Evolutionary conservation across 495 filamentous ascomycete species (phyloP).

Genomic region (Daldinia vernicosa): DNA sequence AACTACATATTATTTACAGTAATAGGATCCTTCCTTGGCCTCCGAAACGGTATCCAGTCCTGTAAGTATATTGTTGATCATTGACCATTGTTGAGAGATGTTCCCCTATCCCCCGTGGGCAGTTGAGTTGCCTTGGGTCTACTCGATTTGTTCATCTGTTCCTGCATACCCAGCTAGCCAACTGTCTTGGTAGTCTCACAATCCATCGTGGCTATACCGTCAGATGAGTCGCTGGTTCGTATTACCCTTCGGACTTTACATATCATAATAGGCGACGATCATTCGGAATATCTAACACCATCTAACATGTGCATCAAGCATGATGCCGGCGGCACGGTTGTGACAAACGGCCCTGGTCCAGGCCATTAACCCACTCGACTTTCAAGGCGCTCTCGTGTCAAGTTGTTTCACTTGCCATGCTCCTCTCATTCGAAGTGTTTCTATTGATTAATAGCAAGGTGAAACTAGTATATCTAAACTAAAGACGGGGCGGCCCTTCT

Average conservation of each 20-base stretch:
- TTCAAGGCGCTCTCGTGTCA: background rate
- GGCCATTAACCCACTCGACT: background rate
- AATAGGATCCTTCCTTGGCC: slow-evolving; percentile 25
- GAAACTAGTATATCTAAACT: slow-evolving; percentile 6
- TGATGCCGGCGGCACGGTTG: background rate
- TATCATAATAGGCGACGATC: slow-evolving; percentile 17
- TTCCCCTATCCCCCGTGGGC: slow-evolving; percentile 14
- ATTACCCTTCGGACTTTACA: slow-evolving; percentile 37
- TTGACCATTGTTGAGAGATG: slow-evolving; percentile 18
- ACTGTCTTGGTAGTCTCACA: slow-evolving; percentile 33
- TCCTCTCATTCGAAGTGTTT: background rate
- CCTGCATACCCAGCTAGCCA: slow-evolving; percentile 12
- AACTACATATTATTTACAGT: slow-evolving; percentile 28
- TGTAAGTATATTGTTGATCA: background rate
- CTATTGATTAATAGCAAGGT: slow-evolving; percentile 14
- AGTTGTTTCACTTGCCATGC: slow-evolving; percentile 8
- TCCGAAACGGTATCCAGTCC: slow-evolving; percentile 23
- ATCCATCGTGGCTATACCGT: slow-evolving; percentile 20
- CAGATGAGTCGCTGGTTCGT: slow-evolving; percentile 23
- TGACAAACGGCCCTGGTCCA: background rate
- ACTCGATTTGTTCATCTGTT: slow-evolving; percentile 19
- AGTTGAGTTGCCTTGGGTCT: slow-evolving; percentile 3
- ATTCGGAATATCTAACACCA: slow-evolving; percentile 6
- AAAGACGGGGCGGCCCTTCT: slow-evolving; percentile 34
- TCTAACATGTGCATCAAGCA: background rate